Evolutionary conservation across 2,329 filamentous ascomycete species (phyloP), one percentile per base, ranked within the genome.

Genomic region (Calonectria naviculata): DNA sequence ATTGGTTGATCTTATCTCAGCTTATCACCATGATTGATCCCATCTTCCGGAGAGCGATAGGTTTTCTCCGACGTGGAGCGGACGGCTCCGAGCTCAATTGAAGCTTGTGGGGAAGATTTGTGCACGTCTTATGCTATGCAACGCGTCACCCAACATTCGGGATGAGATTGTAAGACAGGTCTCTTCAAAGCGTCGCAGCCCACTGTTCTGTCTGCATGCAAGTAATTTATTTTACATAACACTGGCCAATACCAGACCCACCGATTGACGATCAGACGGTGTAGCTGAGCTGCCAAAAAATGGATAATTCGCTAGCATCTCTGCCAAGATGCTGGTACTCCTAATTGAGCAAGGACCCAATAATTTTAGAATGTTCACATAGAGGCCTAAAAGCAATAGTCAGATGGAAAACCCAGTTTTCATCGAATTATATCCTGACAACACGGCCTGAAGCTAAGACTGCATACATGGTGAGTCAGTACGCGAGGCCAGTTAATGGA

Each of bases 11-110:
- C 54, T 61, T 67, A 67, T 61, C 52, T 21, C 10, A 15, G 12
- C 52, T 41, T 58, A 65, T 56, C 56, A 19, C 36, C 52, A 56
- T 36, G 13, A 24, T 38, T 24, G 34, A 52, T 38, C 5, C 31
- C 17, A 17, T 46, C 52, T 38, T 17, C 29, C 24, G 36, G 34
- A 8, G 9, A 7, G 41, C 21, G 64, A 54, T 61, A 41, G 62
- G 67, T 62, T 61, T n/a, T 24, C 36, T 56, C 67, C 67, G 67
- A 24, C 15, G 26, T 54, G 17, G 26, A 56, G 46, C 62, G 62
- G 67, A 36, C 54, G 28, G 67, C 67, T 44, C 67, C 67, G 62
- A 38, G 34, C 7, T 44, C 34, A 36, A 36, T 36, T 36, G 34
- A 36, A 36, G 34, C 34, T 12, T 4, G 34, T 36, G 34, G 34